Percentiles rank a stretch among this genome's conserved stretches.
phyloP scores from a whole-genome alignment of 345 rosid genomes.

The Pugionium dolabratum region DNA sequence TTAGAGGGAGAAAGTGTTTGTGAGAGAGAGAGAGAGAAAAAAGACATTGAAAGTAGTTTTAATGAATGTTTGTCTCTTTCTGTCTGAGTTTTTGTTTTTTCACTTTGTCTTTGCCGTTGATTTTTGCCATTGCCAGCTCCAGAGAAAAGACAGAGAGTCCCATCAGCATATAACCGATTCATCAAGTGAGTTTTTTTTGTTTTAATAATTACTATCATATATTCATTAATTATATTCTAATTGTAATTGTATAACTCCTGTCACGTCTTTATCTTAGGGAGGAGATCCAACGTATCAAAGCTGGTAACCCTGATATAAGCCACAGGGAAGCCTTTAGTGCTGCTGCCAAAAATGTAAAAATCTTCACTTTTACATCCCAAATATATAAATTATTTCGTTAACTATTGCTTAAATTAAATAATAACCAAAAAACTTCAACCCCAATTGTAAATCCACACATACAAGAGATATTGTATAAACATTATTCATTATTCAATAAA shows the following conservation, averaged over 20 bases:
- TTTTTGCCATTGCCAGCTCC: slow-evolving; percentile 72
- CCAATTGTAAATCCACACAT: not conserved
- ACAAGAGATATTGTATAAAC: not conserved
- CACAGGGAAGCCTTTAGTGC: slow-evolving; percentile 99
- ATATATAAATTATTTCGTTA: not conserved
- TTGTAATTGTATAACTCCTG: not conserved
- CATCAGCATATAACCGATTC: slow-evolving; percentile 99
- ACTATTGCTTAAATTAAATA: not conserved
- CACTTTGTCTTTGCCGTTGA: slow-evolving; percentile 48
- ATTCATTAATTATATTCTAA: not conserved
- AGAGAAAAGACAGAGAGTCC: slow-evolving; percentile 99
- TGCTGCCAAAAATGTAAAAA: slow-evolving; percentile 97
- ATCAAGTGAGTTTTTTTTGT: slow-evolving; percentile 68
- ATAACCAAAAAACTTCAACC: not conserved
- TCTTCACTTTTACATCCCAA: slow-evolving; percentile 24
- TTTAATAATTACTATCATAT: not conserved
- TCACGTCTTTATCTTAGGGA: slow-evolving; percentile 58
- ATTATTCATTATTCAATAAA: not conserved
- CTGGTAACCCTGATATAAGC: slow-evolving; percentile 96
- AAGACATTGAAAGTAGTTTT: slow-evolving; percentile 44
- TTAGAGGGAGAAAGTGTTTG: slow-evolving; percentile 36
- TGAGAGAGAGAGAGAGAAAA: slow-evolving; percentile 42
- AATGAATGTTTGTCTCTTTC: slow-evolving; percentile 50
- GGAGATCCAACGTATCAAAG: slow-evolving; percentile 99
- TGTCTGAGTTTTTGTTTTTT: slow-evolving; percentile 46